Conservation (phyloP, 1,284 basidiomycete genomes). For the Ganoderma lucidum region DNA sequence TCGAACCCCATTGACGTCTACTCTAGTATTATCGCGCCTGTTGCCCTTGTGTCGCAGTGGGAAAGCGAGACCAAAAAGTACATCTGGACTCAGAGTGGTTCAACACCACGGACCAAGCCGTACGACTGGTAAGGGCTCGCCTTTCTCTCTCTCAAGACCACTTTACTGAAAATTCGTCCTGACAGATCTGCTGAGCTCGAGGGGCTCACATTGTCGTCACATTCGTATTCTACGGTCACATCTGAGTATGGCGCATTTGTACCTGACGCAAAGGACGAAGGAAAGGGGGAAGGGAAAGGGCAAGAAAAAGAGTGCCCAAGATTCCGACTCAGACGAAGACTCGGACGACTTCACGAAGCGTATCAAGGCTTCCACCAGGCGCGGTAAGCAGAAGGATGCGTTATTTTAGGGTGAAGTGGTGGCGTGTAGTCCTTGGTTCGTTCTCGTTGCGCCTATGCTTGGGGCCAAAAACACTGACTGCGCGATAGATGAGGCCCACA, state of each 20-base stretch:
- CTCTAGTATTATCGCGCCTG: constrained; percentile 79
- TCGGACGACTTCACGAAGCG: constrained; percentile 50
- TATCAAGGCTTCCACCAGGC: constrained; percentile 48
- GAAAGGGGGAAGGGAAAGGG: constrained; percentile 46
- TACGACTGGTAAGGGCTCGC: constrained; percentile 61
- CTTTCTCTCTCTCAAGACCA: neutral
- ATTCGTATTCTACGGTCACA: constrained; percentile 83
- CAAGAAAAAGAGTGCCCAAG: constrained; percentile 52
- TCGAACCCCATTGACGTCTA: constrained; percentile 13
- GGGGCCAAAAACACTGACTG: constrained; percentile 9
- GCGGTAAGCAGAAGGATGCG: constrained; percentile 63
- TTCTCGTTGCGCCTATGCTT: constrained; percentile 5
- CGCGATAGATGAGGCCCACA: constrained; percentile 90
- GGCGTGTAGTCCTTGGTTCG: constrained; percentile 84
- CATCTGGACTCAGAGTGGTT: constrained; percentile 69
- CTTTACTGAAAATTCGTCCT: neutral
- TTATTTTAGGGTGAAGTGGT: constrained; percentile 89
- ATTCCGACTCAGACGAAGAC: constrained; percentile 38
- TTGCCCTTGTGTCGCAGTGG: constrained; percentile 93
- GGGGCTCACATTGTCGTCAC: constrained; percentile 83
- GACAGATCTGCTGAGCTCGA: constrained; percentile 66
- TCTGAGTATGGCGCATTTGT: constrained; percentile 71
- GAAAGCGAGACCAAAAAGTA: constrained; percentile 86
- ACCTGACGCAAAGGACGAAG: constrained; percentile 58
- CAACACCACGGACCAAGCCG: constrained; percentile 85